Evolutionary conservation across 1,284 basidiomycete species (phyloP), one percentile per base, ranked within the genome.

Genomic region (Abortiporus biennis): DNA sequence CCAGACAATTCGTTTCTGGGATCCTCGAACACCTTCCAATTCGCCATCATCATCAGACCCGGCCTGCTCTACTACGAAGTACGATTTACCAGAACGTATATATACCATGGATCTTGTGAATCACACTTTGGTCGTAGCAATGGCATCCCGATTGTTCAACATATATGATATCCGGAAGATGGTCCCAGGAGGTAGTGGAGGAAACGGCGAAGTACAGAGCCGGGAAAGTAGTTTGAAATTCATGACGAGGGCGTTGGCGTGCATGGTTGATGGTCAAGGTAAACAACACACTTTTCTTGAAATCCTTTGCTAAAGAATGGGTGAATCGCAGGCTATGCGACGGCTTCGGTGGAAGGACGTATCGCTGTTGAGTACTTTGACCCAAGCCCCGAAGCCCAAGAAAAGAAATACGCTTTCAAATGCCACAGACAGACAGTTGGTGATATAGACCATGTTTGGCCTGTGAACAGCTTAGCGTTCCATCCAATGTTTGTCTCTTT

Each of bases 331-430:
- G 94, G 95, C 6, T 99, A 91, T 64, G 92, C 93, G 1, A 92
- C 87, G 0, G 88, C 85, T 0, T 95, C 92, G 0, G 91, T 97
- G 13, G 96, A 99, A 61, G 95, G 95, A 0, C 78, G 95, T 30
- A 93, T 99, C 43, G 92, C 94, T 0, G 94, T 99, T 32, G 96
- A 99, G 61, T 98, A 96, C 65, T 94, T 98, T 57, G 92, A 97
- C 53, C 80, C 89, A 2, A 78, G 78, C 8, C 71, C 80, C 0
- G 75, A 78, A 19, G 71, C 74, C 0, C 92, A 97, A 62, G 80
- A 85, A 13, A 85, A 88, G 61, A 97, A 97, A 65, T 99, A 99
- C 61, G 96, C 96, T 2, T 99, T 98, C 78, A 94, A 98, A 59
- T 97, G 94, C 54, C 95, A 99, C 58, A 76, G 95, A 15, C 85